These are phyloP conservation scores for Phytophthora europaea DNA, from an alignment of 352 stramenopile species.

Conservation along the genomic window DNA sequence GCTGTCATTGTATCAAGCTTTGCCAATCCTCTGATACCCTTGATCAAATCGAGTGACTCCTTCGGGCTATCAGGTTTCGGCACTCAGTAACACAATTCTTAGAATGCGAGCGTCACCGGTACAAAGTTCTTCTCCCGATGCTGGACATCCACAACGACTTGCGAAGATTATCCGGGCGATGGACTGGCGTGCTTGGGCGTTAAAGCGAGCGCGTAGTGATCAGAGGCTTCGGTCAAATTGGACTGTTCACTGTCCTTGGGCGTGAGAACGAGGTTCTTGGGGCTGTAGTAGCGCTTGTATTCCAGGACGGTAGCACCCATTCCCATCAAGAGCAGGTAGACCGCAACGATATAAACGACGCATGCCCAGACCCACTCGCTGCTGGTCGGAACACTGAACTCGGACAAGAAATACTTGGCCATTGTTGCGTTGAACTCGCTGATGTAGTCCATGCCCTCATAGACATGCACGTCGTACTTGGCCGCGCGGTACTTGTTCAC, in stretches of 20 bases:
- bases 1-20: conserved; percentile 12
- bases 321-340: conserved; percentile 43
- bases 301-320: conserved; percentile 45
- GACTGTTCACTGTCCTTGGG: conserved; percentile 9
- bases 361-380: conserved; percentile 32
- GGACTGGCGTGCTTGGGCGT: conserved; percentile 16
- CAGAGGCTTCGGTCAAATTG: neutral
- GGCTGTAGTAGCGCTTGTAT: conserved; percentile 43
- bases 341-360: conserved; percentile 38
- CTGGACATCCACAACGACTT: conserved; percentile 12
- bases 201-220: conserved; percentile 16
- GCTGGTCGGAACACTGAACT: conserved; percentile 41
- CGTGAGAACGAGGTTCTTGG: conserved; percentile 14
- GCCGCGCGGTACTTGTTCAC: conserved; percentile 42
- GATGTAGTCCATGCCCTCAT: conserved; percentile 45
- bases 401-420: conserved; percentile 44
- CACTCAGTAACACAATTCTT: conserved; percentile 20
- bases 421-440: conserved; percentile 45
- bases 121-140: conserved; percentile 9
- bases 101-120: conserved; percentile 12
- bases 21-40: conserved; percentile 16
- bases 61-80: conserved; percentile 10
- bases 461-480: conserved; percentile 31
- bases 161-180: neutral
- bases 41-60: conserved; percentile 11